Evolutionary conservation across 2,329 filamentous ascomycete species (phyloP), one percentile per base, ranked within the genome.

Genomic region (Ceratocystis variospora): DNA sequence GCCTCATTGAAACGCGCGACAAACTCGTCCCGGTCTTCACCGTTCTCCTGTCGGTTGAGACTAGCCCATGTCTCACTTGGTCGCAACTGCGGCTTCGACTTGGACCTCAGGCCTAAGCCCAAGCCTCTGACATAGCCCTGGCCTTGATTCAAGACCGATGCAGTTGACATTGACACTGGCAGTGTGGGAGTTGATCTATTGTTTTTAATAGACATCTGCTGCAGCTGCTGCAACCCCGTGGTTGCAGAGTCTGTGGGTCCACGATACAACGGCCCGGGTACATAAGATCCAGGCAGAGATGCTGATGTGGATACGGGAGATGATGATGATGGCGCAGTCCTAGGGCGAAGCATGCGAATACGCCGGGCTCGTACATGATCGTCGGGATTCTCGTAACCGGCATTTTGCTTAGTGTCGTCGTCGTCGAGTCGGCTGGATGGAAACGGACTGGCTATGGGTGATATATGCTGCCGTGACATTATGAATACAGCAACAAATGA

Each of bases 1-100:
- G 87, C 72, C 3, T 78, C 76, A 71, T 87, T 87, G 72, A 86
- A 87, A 70, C 85, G 81, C 6, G 79, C 71, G 5, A 86, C 72
- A 71, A 82, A 83, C 2, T 74, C 71, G 1, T 74, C 72, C 37
- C 82, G 77, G 64, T 81, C 77, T 45, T 80, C 78, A 17, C 79
- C 72, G 37, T 80, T 79, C 50, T 83, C 81, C 3, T 74, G 59
- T 5, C 63, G 63, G 28, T 68, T 63, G 31, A 68, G 61, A 22
- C 37, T 50, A 3, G 66, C 66, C 66, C 66, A 68, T 19, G 66
- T 63, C 63, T 68, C 66, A 25, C 57, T 66, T n/a, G 63, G 66
- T 28, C 66, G 63, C 37, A 68, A 55, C 61, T 68, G 66, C 8
- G 66, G 63, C 50, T 64, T 61, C 19, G 66, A 68, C 7, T 61